Evolutionary conservation across 306 rosid species (phyloP).

Genomic region (Parietaria judaica): DNA sequence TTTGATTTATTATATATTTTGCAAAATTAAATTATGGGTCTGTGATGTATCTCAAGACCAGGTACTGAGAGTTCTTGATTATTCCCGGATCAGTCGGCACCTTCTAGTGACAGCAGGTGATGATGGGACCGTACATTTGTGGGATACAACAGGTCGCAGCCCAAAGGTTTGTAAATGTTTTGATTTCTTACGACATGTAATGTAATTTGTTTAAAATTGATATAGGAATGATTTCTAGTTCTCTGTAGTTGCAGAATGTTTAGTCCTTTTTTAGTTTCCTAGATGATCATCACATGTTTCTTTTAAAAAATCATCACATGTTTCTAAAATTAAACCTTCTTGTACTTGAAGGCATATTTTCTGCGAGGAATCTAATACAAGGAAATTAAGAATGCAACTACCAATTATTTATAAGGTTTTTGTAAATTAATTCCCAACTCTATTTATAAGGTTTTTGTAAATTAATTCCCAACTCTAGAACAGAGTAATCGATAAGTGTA

Average conservation of each 20-base stretch:
- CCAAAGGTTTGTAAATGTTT: slow-evolving; percentile 61
- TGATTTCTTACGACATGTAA: slow-evolving; percentile 1
- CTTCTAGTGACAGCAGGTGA: slow-evolving; percentile 96
- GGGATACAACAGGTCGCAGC: slow-evolving; percentile 94
- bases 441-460: no score
- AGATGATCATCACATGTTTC: no score
- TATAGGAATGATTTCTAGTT: neutral
- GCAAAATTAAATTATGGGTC: slow-evolving; percentile 34
- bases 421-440: no score
- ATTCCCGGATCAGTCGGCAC: slow-evolving; percentile 88
- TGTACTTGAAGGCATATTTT: no score
- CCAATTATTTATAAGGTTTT: no score
- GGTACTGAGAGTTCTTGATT: slow-evolving; percentile 97
- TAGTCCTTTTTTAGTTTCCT: no score
- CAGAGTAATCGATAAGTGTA: no score
- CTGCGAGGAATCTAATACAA: no score
- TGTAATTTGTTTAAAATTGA: slow-evolving; percentile 5
- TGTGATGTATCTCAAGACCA: slow-evolving; percentile 84
- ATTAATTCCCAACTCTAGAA: no score
- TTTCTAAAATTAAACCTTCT: no score
- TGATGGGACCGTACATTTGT: slow-evolving; percentile 87
- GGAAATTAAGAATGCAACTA: no score
- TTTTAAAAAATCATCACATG: no score
- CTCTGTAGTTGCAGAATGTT: neutral
- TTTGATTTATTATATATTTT: slow-evolving; percentile 20